Conservation (phyloP, 75 land plant genomes). For the Larix kaempferi region DNA sequence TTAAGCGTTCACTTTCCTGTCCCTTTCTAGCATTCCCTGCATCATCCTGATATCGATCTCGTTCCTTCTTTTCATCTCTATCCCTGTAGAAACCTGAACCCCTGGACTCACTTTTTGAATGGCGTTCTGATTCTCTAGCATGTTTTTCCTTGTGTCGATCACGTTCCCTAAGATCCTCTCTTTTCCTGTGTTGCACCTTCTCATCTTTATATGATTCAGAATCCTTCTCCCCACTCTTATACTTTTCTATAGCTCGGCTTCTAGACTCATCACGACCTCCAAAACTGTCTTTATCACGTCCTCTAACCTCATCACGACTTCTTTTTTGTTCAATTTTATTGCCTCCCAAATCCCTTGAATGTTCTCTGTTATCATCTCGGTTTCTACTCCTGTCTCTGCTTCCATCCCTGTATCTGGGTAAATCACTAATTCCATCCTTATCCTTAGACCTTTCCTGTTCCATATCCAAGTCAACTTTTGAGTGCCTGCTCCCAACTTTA, state of each 20-base stretch:
- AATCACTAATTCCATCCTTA: conserved; percentile 8
- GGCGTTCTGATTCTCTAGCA: conserved; percentile 13
- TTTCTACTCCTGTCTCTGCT: conserved; percentile 19
- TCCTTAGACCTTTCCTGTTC: conserved; percentile 16
- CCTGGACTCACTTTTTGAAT: background rate
- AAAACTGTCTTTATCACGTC: conserved; percentile 11
- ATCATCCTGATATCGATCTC: conserved; percentile 8
- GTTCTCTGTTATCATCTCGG: conserved; percentile 33
- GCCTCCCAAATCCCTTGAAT: conserved; percentile 15
- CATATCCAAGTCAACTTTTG: conserved; percentile 2
- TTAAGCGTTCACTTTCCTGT: conserved; percentile 6
- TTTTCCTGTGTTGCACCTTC: conserved; percentile 28
- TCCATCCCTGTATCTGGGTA: conserved; percentile 15
- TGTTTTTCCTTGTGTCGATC: conserved; percentile 22
- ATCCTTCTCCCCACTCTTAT: conserved; percentile 19
- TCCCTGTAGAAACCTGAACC: conserved; percentile 1
- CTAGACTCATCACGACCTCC: conserved; percentile 10
- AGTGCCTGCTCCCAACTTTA: conserved; percentile 19
- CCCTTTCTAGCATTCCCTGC: conserved; percentile 6
- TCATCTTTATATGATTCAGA: conserved; percentile 16
- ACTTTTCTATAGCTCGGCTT: conserved; percentile 11
- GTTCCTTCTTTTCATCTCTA: conserved; percentile 14
- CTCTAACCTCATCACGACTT: conserved; percentile 20
- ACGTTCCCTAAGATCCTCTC: conserved; percentile 17
- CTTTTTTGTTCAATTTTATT: conserved; percentile 14